Evolutionary conservation across 2,329 filamentous ascomycete genomes (phyloP), one percentile per base, ranked within the genome.

Genomic region (Alternaria sp.): DNA sequence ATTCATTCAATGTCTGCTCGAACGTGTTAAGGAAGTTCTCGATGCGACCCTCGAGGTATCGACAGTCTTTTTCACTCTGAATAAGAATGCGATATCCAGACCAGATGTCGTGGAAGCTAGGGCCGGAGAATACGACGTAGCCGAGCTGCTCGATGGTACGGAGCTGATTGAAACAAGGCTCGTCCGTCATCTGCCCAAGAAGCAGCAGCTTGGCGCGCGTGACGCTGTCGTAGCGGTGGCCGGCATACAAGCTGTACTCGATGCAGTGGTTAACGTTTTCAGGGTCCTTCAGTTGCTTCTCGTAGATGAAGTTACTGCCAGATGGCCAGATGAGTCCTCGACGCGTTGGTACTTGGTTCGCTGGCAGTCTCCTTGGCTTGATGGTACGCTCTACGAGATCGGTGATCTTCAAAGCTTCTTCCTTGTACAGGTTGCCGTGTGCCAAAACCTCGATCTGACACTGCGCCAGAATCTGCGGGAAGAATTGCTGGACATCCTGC

Each of bases 141-240:
- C 95, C 95, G 6, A 99, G 88, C 79, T 99, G 94, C 77, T 99
- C 94, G 78, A 98, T 97, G 41, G 95, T 98, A 49, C 95, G 88
- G 7, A 99, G 84, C 76, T 96, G 93, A 78, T 99, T 92, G 73
- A 98, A 99, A 8, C 90, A 90, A 4, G 93, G 93, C 79, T 99
- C 95, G 56, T 96, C 91, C 0, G 92, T 88, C 80, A 99, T 90
- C 78, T 98, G 95, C 26, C 92, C 90, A 40, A 97, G 84, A 5
- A 99, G 83, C 40, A 96, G 82, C 0, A 91, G 84, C 77, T 91
- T 93, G 13, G 93, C 91, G 17, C 92, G 87, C 11, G 91, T 78
- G 5, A 78, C 73, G n/a, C 88, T 85, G 71, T 96, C 88, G 3
- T 86, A 69, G 23, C 75, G 74, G 40, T 79, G 72, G 24, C 81